A percentile compares a stretch with the other conserved stretches of the same genome.
phyloP scores from a whole-genome alignment of 1,284 basidiomycete genomes.

The Irpex sp. region DNA sequence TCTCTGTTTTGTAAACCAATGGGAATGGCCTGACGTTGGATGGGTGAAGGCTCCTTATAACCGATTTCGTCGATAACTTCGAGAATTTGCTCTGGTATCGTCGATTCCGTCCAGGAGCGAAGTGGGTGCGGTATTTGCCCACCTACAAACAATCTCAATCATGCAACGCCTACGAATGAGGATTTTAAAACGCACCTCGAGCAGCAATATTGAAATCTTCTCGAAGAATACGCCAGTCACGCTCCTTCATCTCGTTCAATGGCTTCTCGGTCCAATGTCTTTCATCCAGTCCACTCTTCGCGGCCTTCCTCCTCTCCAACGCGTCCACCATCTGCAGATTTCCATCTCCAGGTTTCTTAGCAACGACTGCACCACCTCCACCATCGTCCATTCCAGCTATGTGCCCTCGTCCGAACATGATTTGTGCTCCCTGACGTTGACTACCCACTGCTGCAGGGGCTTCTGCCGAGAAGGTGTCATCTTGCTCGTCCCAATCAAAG shows the following conservation, averaged over 20 bases:
- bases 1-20: conserved; percentile 96
- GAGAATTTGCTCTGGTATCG: conserved; percentile 77
- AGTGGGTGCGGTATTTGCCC: conserved; percentile 92
- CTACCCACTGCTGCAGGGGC: conserved; percentile 60
- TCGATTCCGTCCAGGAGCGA: conserved; percentile 88
- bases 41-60: conserved; percentile 95
- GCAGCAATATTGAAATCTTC: conserved; percentile 98
- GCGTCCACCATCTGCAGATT: conserved; percentile 69
- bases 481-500: conserved; percentile 97
- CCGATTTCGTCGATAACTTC: conserved; percentile 88
- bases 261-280: conserved; percentile 98
- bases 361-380: conserved; percentile 34
- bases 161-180: neutral
- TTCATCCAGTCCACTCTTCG: conserved; percentile 82
- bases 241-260: conserved; percentile 91
- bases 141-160: conserved; percentile 41
- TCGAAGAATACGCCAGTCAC: conserved; percentile 98
- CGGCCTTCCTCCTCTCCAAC: conserved; percentile 79
- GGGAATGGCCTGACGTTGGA: conserved; percentile 97
- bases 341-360: conserved; percentile 29
- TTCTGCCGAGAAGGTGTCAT: conserved; percentile 81
- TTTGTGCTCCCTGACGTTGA: conserved; percentile 73
- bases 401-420: conserved; percentile 83
- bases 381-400: conserved; percentile 86
- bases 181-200: conserved; percentile 49